Evolutionary conservation across 768 basidiomycete genomes (phyloP).

Genomic region (Lentinula raphanica): DNA sequence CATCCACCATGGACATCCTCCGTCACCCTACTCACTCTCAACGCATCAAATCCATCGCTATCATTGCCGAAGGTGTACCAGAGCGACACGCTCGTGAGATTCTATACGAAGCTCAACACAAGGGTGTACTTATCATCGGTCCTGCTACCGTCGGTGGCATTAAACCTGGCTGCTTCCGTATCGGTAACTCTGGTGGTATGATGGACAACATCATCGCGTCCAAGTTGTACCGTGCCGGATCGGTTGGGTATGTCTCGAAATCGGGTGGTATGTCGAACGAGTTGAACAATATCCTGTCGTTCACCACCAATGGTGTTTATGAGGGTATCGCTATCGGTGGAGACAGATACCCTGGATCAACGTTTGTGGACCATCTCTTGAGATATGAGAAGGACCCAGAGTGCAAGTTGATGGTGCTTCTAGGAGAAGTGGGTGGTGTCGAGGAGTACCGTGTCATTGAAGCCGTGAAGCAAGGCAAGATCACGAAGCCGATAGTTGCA

Average conservation of each 20-base stretch:
- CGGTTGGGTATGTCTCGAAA: slow-evolving; percentile 98
- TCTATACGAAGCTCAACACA: slow-evolving; percentile 79
- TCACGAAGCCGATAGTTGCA: slow-evolving; percentile 98
- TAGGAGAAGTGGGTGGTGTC: slow-evolving; percentile 97
- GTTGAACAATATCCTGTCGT: slow-evolving; percentile 97
- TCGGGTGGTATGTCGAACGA: slow-evolving; percentile 99
- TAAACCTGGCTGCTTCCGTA: slow-evolving; percentile 99
- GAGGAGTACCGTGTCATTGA: slow-evolving; percentile 99
- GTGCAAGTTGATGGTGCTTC: slow-evolving; percentile 98
- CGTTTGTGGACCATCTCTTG: slow-evolving; percentile 97
- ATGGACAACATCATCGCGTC: slow-evolving; percentile 99
- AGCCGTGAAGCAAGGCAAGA: slow-evolving; percentile 86
- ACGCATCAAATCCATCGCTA: slow-evolving; percentile 58
- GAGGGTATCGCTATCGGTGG: slow-evolving; percentile 99
- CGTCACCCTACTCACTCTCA: slow-evolving; percentile 84
- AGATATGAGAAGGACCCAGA: slow-evolving; percentile 96
- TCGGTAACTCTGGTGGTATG: slow-evolving; percentile 99
- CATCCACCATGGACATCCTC: slow-evolving; percentile 89
- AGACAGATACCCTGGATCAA: slow-evolving; percentile 97
- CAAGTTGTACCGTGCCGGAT: slow-evolving; percentile 96
- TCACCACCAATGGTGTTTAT: slow-evolving; percentile 96
- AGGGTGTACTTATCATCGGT: slow-evolving; percentile 80
- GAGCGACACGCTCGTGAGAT: slow-evolving; percentile 97
- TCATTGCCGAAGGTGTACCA: slow-evolving; percentile 99
- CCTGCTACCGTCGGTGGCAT: slow-evolving; percentile 99